Base-by-base conservation (phyloP, 1,139 yeast genomes). In the Suhomyces coccinellae region DNA sequence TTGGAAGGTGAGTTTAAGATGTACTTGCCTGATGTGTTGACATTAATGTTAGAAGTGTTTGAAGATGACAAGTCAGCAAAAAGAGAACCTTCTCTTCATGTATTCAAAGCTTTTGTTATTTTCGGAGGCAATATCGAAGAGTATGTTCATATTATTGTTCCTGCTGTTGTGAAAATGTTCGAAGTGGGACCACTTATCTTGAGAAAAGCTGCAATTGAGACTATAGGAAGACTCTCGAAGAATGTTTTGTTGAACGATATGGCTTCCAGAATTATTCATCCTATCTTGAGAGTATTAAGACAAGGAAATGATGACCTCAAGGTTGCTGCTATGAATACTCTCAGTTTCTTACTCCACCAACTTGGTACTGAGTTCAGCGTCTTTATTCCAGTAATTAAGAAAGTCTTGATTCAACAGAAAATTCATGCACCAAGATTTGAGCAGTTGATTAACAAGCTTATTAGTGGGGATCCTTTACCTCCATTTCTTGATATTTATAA, bases 71-170 rank as follows among this genome's bases (percentile, higher is more conserved):
- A 78, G 50, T 77, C 89, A 0, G 74, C 78, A 1, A 81, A 81
- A 33, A 72, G 81, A 36, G 79, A 79, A 29, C 82, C 93, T 0
- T 82, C 96, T 0, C 69, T 85, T 35, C 84, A 88, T 52, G 95
- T 91, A 0, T 72, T 95, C 56, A 83, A 85, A 55, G 87, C 96
- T 13, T 80, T 95, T 59, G 95, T 90, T n/a, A 85, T 86, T 0
- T 89, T 93, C 65, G 97, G 97, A 0, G 74, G 86, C 27, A 89
- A 87, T 57, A 78, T 91, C 39, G 98, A 93, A 54, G 97, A 95
- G 50, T 89, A 87, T 57, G 81, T 86, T 9, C 97, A 90, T 62
- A 77, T 91, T 42, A 80, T 93, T 34, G 77, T 93, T 17, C 98
- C 98, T 0, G 85, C 87, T 41, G 76, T 91, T 33, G 95, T 91